These are phyloP conservation scores for Eremothecium coryli DNA, from an alignment of 1,139 yeast genomes.

Conservation along the genomic window DNA sequence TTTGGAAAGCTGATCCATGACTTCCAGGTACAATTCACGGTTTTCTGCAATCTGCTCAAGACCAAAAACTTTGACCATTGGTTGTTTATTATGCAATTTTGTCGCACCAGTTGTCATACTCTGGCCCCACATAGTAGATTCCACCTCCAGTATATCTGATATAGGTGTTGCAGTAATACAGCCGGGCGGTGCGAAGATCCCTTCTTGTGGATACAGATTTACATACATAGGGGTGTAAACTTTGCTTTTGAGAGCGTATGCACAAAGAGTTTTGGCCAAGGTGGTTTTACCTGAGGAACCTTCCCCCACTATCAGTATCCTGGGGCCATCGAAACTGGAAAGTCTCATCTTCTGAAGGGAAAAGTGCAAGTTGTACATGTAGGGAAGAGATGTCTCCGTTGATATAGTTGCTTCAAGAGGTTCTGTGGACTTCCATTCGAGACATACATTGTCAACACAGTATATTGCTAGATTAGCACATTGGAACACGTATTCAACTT, in stretches of 20 bases:
- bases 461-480: slow-evolving; percentile 53
- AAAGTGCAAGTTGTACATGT: slow-evolving; percentile 56
- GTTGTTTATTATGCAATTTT: slow-evolving; percentile 75
- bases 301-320: slow-evolving; percentile 67
- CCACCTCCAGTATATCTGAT: slow-evolving; percentile 72
- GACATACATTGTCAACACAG: slow-evolving; percentile 48
- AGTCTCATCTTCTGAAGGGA: slow-evolving; percentile 58
- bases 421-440: slow-evolving; percentile 36
- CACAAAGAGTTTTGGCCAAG: slow-evolving; percentile 54
- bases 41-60: slow-evolving; percentile 53
- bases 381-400: slow-evolving; percentile 34
- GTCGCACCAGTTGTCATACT: slow-evolving; percentile 85
- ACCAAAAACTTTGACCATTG: slow-evolving; percentile 75
- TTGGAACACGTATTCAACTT: slow-evolving; percentile 50
- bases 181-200: slow-evolving; percentile 77
- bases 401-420: slow-evolving; percentile 14
- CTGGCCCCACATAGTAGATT: slow-evolving; percentile 70
- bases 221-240: slow-evolving; percentile 57
- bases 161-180: slow-evolving; percentile 77
- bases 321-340: slow-evolving; percentile 43
- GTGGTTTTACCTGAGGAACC: slow-evolving; percentile 70
- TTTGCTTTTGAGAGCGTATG: slow-evolving; percentile 69
- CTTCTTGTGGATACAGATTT: slow-evolving; percentile 76
- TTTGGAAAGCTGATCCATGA: slow-evolving; percentile 48
- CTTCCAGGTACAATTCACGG: slow-evolving; percentile 48